Conservation (phyloP, 2,329 filamentous ascomycete species). For the Scopulariopsis brevicaulis region DNA sequence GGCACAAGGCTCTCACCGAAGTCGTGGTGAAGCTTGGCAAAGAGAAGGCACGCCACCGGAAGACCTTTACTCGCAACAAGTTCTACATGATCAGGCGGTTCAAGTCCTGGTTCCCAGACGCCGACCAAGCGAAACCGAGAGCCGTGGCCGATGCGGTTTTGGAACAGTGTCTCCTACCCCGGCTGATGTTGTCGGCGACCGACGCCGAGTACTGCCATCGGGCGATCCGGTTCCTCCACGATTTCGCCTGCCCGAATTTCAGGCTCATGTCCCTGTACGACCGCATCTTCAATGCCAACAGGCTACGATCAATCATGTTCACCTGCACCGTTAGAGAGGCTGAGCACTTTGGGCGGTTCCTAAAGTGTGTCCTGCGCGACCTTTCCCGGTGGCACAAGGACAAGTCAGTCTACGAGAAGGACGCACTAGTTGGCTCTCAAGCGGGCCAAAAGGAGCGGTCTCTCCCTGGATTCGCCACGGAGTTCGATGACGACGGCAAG, state of each 20-base stretch:
- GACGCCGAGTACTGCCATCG: constrained; percentile 85
- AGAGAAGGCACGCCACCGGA: constrained; percentile 8
- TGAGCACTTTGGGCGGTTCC: constrained; percentile 83
- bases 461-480: constrained; percentile 69
- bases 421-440: constrained; percentile 42
- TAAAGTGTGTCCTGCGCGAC: constrained; percentile 72
- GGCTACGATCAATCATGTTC: constrained; percentile 74
- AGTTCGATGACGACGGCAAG: constrained; percentile 55
- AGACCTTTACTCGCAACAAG: constrained; percentile 21
- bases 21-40: constrained; percentile 20
- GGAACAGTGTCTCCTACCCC: constrained; percentile 86
- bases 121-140: constrained; percentile 39
- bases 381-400: constrained; percentile 76
- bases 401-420: constrained; percentile 63
- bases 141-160: constrained; percentile 64
- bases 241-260: constrained; percentile 75
- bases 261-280: constrained; percentile 75
- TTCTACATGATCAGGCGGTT: constrained; percentile 65
- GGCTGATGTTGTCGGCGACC: constrained; percentile 69
- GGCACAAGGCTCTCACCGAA: constrained; percentile 58
- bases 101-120: constrained; percentile 63
- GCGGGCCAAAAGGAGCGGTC: constrained; percentile 32
- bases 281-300: constrained; percentile 72
- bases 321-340: constrained; percentile 83
- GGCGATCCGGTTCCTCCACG: constrained; percentile 80